Percentiles rank a stretch among this genome's conserved stretches.
phyloP scores from a whole-genome alignment of 805 yeast genomes.

The Priceomyces melissophilus region DNA sequence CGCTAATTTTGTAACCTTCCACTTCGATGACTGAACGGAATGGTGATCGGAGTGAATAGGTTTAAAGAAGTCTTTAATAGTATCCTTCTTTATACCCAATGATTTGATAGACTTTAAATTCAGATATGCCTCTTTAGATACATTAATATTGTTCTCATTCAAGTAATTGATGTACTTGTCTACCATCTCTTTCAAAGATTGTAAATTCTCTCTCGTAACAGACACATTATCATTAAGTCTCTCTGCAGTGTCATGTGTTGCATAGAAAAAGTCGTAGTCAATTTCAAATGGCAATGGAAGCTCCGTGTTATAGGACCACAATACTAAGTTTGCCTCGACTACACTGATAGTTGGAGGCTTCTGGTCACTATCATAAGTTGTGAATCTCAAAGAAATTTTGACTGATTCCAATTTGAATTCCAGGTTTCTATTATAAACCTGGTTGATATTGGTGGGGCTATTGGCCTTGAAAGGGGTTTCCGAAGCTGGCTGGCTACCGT shows the following conservation, averaged over 20 bases:
- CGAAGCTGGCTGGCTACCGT: slow-evolving; percentile 11
- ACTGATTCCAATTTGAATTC: slow-evolving; percentile 19
- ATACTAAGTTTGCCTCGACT: slow-evolving; percentile 34
- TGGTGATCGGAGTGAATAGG: slow-evolving; percentile 21
- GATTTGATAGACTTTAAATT: slow-evolving; percentile 37
- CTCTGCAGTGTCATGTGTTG: slow-evolving; percentile 16
- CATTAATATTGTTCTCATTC: slow-evolving; percentile 27
- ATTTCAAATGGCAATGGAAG: slow-evolving; percentile 38
- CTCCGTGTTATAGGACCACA: slow-evolving; percentile 40
- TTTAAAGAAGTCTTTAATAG: slow-evolving; percentile 34
- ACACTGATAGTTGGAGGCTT: slow-evolving; percentile 33
- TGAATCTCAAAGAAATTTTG: slow-evolving; percentile 27
- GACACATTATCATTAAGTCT: slow-evolving; percentile 24
- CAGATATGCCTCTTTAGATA: slow-evolving; percentile 31
- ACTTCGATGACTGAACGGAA: slow-evolving; percentile 21
- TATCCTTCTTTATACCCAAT: slow-evolving; percentile 38
- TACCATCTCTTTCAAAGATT: slow-evolving; percentile 30
- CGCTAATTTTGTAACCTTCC: slow-evolving; percentile 24
- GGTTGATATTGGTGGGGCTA: slow-evolving; percentile 19
- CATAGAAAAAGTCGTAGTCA: slow-evolving; percentile 41
- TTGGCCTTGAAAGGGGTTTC: slow-evolving; percentile 5
- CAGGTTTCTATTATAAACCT: slow-evolving; percentile 27
- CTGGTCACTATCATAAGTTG: slow-evolving; percentile 15
- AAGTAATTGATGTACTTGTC: slow-evolving; percentile 32
- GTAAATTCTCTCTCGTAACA: slow-evolving; percentile 33